Conservation (phyloP, 129 eudicot genomes). For the Lonicera japonica region DNA sequence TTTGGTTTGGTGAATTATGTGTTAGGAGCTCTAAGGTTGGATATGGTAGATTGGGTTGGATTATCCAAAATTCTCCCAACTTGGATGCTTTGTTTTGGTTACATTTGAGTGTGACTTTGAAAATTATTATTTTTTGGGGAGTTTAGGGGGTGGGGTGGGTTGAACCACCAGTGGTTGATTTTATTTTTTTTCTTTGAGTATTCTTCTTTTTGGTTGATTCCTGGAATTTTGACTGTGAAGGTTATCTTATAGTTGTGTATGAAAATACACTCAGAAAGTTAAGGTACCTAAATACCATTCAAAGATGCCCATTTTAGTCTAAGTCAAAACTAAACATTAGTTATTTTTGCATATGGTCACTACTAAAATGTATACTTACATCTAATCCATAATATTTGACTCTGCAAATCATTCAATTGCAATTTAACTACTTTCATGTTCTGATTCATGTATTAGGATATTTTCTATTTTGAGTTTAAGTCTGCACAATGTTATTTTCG, state of each 20-base stretch:
- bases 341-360: slow-evolving; percentile 9
- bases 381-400: background rate
- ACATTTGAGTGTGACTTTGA: slow-evolving; percentile 1
- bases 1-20: slow-evolving; percentile 32
- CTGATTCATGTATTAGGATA: too few species aligned
- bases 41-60: slow-evolving; percentile 9
- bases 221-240: background rate
- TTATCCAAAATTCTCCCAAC: slow-evolving; percentile 2
- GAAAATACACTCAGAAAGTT: background rate
- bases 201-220: background rate
- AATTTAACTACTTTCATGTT: too few species aligned
- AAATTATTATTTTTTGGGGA: background rate
- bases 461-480: too few species aligned
- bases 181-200: too few species aligned
- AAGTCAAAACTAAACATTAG: slow-evolving; percentile 2
- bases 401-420: too few species aligned
- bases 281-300: background rate
- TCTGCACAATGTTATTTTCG: too few species aligned
- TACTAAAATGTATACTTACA: background rate
- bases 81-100: slow-evolving; percentile 16
- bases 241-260: background rate
- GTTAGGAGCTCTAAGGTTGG: too few species aligned
- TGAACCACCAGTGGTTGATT: slow-evolving; percentile 27
- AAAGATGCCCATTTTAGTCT: background rate
- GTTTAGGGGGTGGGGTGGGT: slow-evolving; percentile 12